A percentile compares a stretch with the other conserved stretches of the same genome.
Conservation (phyloP, 192 early-diverging fungal genomes). For the Geranomyces variabilis region DNA sequence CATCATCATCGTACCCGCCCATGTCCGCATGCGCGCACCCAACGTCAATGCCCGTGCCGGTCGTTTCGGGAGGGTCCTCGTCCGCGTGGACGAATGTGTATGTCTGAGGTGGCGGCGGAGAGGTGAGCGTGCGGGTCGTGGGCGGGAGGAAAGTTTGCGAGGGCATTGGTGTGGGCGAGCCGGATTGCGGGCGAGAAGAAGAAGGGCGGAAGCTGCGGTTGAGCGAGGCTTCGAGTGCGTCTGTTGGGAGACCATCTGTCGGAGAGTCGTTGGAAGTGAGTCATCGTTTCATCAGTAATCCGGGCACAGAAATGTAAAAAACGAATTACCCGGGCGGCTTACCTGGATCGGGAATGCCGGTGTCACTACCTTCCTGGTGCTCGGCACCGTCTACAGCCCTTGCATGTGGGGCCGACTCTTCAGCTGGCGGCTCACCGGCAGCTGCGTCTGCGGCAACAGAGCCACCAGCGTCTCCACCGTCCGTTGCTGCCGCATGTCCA, state of each 20-base stretch:
- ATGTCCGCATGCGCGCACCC: slow-evolving; percentile 3
- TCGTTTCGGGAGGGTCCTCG: neutral
- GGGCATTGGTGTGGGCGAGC: slow-evolving; percentile 12
- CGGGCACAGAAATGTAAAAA: neutral
- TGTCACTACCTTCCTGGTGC: neutral
- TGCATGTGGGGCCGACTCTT: neutral
- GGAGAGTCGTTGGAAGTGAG: neutral
- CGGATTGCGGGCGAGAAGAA: neutral
- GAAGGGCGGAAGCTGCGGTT: neutral
- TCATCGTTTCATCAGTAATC: neutral
- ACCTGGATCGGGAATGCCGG: no score
- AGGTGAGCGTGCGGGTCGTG: slow-evolving; percentile 23
- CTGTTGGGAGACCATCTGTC: neutral
- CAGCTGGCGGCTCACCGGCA: neutral
- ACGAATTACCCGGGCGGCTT: no score
- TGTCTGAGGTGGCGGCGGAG: slow-evolving; percentile 15
- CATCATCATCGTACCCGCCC: neutral
- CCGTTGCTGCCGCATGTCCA: neutral
- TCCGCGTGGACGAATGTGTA: slow-evolving; percentile 19
- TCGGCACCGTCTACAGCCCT: neutral
- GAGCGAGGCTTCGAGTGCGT: slow-evolving; percentile 1
- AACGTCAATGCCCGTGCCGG: slow-evolving; percentile 6
- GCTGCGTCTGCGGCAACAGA: neutral
- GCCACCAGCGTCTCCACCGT: neutral
- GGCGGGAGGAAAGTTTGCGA: slow-evolving; percentile 12